These are phyloP conservation scores for Pulveroboletus sp. DNA, from an alignment of 768 basidiomycete genomes.

Conservation along the genomic window DNA sequence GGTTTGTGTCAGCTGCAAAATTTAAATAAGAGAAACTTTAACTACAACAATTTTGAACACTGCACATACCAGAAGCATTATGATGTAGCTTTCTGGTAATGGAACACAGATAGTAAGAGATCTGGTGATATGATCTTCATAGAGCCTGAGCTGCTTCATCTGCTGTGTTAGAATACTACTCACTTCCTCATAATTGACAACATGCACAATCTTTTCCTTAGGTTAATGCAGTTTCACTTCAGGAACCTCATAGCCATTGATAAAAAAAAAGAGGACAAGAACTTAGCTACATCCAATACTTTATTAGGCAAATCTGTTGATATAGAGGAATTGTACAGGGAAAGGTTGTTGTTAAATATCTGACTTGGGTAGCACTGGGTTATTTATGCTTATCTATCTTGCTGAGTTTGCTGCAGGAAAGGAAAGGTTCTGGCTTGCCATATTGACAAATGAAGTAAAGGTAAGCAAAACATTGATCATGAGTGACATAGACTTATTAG, in stretches of 20 bases:
- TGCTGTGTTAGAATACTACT: no score
- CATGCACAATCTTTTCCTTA: not conserved
- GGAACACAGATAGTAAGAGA: not conserved
- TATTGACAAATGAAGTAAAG: no score
- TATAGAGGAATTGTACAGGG: not conserved
- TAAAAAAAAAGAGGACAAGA: not conserved
- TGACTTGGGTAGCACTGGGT: no score
- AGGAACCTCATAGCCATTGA: not conserved
- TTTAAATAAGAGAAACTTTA: not conserved
- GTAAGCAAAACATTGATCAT: no score
- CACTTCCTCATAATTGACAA: no score
- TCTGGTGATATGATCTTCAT: not conserved
- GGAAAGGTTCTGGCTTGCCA: no score
- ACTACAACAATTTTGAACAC: not conserved
- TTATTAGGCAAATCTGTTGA: not conserved
- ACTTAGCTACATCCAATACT: not conserved
- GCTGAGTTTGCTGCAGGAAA: no score
- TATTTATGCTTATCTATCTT: no score
- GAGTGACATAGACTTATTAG: no score
- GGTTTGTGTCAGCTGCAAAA: not conserved
- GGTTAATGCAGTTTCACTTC: constrained; percentile 5
- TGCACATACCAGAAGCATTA: not conserved
- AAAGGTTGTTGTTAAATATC: not conserved
- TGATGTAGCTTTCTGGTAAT: not conserved
- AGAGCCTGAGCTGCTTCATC: not conserved